Evolutionary conservation across 257 asterid species (phyloP).

Genomic region (Cordia subcordata): DNA sequence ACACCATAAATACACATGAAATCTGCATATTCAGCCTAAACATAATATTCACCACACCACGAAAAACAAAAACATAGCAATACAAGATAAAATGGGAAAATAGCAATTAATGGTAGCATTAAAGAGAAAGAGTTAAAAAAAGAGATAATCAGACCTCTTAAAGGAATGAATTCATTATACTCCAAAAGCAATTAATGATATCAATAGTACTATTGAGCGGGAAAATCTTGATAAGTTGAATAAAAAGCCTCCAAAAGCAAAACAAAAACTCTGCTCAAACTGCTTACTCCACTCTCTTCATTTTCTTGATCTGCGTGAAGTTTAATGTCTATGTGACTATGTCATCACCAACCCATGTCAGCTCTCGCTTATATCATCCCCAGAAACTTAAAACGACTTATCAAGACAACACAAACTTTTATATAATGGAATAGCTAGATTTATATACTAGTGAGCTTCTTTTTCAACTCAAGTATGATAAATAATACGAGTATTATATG

Average conservation of each 20-base stretch:
- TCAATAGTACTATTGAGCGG: slow-evolving; percentile 22
- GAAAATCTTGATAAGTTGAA: slow-evolving; percentile 10
- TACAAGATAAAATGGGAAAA: slow-evolving; percentile 3
- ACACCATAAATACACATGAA: slow-evolving; percentile 9
- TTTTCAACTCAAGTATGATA: background rate
- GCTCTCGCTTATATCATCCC: slow-evolving; percentile 3
- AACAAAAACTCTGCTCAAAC: slow-evolving; percentile 1
- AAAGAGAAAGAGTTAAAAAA: slow-evolving; percentile 4
- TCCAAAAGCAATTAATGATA: too few relatives aligned
- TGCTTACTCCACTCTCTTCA: slow-evolving; percentile 25
- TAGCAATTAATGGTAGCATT: slow-evolving; percentile 21
- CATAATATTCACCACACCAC: slow-evolving; percentile 3
- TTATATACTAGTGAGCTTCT: background rate
- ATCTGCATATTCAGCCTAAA: slow-evolving; percentile 11
- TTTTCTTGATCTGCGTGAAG: slow-evolving; percentile 46
- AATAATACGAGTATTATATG: background rate
- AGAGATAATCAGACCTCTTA: slow-evolving; percentile 22
- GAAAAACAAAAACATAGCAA: background rate
- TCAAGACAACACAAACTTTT: too few relatives aligned
- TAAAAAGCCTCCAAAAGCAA: slow-evolving; percentile 10
- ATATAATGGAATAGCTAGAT: background rate
- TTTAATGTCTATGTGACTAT: slow-evolving; percentile 6
- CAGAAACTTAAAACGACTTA: background rate
- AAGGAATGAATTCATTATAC: slow-evolving; percentile 45
- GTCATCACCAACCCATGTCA: slow-evolving; percentile 23